phyloP scores from a whole-genome alignment of 1,139 yeast genomes.

The Saccharomyces hybrid region DNA sequence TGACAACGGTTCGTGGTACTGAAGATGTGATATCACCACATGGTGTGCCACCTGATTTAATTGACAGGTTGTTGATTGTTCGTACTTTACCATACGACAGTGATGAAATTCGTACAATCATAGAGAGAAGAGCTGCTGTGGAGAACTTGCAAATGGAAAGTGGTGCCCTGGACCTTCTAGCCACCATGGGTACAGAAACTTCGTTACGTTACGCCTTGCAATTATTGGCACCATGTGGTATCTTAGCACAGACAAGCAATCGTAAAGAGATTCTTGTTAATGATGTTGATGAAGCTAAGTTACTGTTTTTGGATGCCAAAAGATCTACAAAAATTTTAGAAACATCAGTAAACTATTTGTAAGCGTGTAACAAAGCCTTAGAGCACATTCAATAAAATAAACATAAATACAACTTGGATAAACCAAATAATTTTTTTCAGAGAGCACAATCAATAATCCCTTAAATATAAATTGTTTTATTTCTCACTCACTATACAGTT shows the following conservation, averaged over 20 bases:
- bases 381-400: background rate
- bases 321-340: conserved; percentile 78
- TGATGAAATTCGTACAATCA: conserved; percentile 76
- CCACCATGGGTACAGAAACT: conserved; percentile 62
- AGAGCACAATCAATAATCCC: background rate
- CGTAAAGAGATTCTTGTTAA: conserved; percentile 59
- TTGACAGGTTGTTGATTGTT: conserved; percentile 84
- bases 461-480: background rate
- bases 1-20: conserved; percentile 89
- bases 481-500: background rate
- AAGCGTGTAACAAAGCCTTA: conserved; percentile 5
- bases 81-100: conserved; percentile 80
- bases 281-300: conserved; percentile 83
- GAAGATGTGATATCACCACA: conserved; percentile 88
- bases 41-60: conserved; percentile 92
- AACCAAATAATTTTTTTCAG: background rate
- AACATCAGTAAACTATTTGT: conserved; percentile 27
- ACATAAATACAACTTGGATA: background rate
- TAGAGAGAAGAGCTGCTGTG: conserved; percentile 69
- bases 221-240: conserved; percentile 82
- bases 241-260: conserved; percentile 67
- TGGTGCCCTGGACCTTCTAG: conserved; percentile 66
- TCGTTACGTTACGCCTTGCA: conserved; percentile 90
- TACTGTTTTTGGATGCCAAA: conserved; percentile 79
- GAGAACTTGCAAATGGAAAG: conserved; percentile 60